Percentiles rank a stretch among this genome's conserved stretches.
Conservation (phyloP, 176 grass and related monocot genomes). For the Hsuehochloa calcarea region DNA sequence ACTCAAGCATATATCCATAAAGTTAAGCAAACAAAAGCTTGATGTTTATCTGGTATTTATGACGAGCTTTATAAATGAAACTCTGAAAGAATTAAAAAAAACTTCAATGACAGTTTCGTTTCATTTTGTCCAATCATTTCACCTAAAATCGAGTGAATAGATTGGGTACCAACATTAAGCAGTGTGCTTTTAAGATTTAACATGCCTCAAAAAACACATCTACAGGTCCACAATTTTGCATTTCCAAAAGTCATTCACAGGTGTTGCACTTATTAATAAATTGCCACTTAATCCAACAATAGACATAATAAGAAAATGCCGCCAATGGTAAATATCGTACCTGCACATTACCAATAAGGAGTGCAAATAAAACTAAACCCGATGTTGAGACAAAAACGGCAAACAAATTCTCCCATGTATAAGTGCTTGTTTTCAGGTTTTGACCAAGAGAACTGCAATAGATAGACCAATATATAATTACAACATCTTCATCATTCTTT, state of each 20-base stretch:
- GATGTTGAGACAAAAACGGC: conserved; percentile 75
- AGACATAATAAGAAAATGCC: background rate
- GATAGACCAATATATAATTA: conserved; percentile 28
- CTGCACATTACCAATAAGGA: conserved; percentile 99
- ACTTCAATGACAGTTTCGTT: background rate
- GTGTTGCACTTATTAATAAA: background rate
- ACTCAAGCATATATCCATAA: background rate
- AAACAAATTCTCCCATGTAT: conserved; percentile 79
- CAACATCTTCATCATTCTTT: background rate
- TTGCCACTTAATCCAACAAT: background rate
- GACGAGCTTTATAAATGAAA: background rate
- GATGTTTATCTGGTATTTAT: background rate
- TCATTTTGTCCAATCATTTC: background rate
- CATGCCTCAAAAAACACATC: background rate
- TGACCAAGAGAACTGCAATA: conserved; percentile 93
- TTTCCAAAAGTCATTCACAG: background rate
- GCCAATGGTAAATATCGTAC: conserved; percentile 37
- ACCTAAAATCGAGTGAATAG: background rate
- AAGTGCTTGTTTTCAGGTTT: conserved; percentile 81
- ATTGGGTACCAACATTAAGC: background rate
- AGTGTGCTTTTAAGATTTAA: conserved; percentile 19
- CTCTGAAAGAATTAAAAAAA: background rate
- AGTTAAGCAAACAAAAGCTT: background rate
- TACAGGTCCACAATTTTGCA: background rate
- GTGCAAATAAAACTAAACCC: conserved; percentile 92